Conservation (phyloP, 495 filamentous ascomycete species). For the Hypomontagnella monticulosa region DNA sequence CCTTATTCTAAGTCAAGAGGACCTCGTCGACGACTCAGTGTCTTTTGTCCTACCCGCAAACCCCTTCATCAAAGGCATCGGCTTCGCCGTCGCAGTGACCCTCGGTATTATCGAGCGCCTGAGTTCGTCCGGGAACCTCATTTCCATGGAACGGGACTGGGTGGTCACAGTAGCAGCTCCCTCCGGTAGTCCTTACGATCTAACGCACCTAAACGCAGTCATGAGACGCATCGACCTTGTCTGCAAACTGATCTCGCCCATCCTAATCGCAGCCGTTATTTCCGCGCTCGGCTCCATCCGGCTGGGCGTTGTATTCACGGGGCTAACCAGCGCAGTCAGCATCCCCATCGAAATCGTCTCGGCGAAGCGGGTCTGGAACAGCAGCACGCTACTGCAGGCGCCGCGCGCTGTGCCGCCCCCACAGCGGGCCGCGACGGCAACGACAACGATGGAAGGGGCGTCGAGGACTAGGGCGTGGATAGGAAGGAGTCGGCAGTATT, state of each 20-base stretch:
- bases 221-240: conserved; percentile 78
- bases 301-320: conserved; percentile 60
- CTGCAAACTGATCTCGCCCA: conserved; percentile 73
- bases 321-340: conserved; percentile 46
- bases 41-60: conserved; percentile 19
- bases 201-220: conserved; percentile 65
- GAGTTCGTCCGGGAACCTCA: conserved; percentile 63
- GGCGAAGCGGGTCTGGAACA: conserved; percentile 52
- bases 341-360: conserved; percentile 51
- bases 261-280: conserved; percentile 65
- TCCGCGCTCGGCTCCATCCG: conserved; percentile 54
- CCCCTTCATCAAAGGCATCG: conserved; percentile 34
- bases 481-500: conserved; percentile 30
- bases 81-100: conserved; percentile 57
- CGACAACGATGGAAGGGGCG: conserved; percentile 5
- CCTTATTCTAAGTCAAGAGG: conserved; percentile 51
- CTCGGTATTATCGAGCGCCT: conserved; percentile 69
- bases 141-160: conserved; percentile 75
- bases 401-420: conserved; percentile 38
- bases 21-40: conserved; percentile 27
- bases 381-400: conserved; percentile 41
- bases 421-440: neutral
- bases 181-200: conserved; percentile 45
- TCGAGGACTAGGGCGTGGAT: conserved; percentile 34
- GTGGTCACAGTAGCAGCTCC: conserved; percentile 55